phyloP scores from a whole-genome alignment of 2,329 filamentous ascomycete genomes.

The Elsinoe ampelina region DNA sequence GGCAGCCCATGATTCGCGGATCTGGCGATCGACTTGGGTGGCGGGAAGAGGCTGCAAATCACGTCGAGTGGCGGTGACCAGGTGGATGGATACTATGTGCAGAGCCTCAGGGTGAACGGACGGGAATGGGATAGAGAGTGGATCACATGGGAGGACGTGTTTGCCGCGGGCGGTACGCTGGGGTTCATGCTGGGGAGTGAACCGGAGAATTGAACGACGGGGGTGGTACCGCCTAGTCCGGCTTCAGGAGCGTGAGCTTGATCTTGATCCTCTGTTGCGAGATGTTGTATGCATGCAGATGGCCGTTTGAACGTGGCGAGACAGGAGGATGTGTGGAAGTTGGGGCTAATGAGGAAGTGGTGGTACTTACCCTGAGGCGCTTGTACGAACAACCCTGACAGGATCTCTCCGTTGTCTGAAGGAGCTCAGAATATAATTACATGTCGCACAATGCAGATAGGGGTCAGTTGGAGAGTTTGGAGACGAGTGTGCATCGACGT shows the following conservation, averaged over 20 bases:
- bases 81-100: slow-evolving; percentile 49
- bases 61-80: slow-evolving; percentile 42
- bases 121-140: slow-evolving; percentile 53
- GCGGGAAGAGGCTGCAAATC: slow-evolving; percentile 45
- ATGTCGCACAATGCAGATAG: slow-evolving; percentile 4
- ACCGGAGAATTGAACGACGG: slow-evolving; percentile 49
- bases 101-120: slow-evolving; percentile 58
- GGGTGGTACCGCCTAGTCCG: slow-evolving; percentile 52
- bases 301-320: slow-evolving; percentile 4
- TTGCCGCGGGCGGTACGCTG: slow-evolving; percentile 52
- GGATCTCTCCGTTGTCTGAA: neutral
- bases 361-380: neutral
- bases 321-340: neutral
- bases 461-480: slow-evolving; percentile 2
- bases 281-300: neutral
- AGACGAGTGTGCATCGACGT: slow-evolving; percentile 8
- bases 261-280: neutral
- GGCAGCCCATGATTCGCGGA: slow-evolving; percentile 52
- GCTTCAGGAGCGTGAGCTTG: slow-evolving; percentile 21
- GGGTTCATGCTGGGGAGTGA: slow-evolving; percentile 54
- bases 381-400: neutral
- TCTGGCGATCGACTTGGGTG: slow-evolving; percentile 50
- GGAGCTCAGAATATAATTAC: neutral
- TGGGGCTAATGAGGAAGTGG: neutral
- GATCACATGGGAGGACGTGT: slow-evolving; percentile 58